Evolutionary conservation across 768 basidiomycete species (phyloP), one percentile per base, ranked within the genome.

Genomic region (Holtermannia corniformis): DNA sequence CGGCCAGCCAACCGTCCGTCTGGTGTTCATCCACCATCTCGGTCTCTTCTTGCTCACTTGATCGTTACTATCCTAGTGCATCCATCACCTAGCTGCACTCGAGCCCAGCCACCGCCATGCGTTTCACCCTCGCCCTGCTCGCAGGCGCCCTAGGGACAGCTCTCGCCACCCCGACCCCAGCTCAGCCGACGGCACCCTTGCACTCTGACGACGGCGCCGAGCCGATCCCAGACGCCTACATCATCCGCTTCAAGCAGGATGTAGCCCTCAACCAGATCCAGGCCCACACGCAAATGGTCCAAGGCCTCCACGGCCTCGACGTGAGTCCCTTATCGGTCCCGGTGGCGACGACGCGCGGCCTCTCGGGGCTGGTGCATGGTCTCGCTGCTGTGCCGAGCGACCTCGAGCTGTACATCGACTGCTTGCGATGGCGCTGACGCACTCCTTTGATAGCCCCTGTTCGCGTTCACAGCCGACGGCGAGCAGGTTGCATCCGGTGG

Each of bases 241-340:
- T 97, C 58, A 81, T 97, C 71, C 79, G 90, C 69, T 78, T 97
- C 58, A 89, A 87, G 78, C 78, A 82, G 54, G 82, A 80, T 52
- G 58, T 84, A 12, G 76, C 81, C 3, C 63, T 77, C 7, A 71
- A 76, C 16, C 74, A 83, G 40, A 76, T 84, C 70, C 74, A 80
- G 72, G 53, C 61, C 42, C 90, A 93, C 70, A 73, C 90, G 73
- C 83, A 84, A 71, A 83, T 86, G 73, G 74, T 95, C 48, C 75
- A 84, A 67, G 73, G 70, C n/a, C 75, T 74, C n/a, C 82, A 84
- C 37, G 77, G 81, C 47, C 68, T 74, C 44, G 77, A 80, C 52
- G 70, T 70, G 58, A 68, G 68, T 70, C 13, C 12, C 28, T 16
- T 47, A 37, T 42, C 42, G 28, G 22, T 26, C 49, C 57, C 46